A percentile compares a stretch with the other conserved stretches of the same genome.
Conservation (phyloP, 2,329 filamentous ascomycete species). For the Arthroderma uncinatum region DNA sequence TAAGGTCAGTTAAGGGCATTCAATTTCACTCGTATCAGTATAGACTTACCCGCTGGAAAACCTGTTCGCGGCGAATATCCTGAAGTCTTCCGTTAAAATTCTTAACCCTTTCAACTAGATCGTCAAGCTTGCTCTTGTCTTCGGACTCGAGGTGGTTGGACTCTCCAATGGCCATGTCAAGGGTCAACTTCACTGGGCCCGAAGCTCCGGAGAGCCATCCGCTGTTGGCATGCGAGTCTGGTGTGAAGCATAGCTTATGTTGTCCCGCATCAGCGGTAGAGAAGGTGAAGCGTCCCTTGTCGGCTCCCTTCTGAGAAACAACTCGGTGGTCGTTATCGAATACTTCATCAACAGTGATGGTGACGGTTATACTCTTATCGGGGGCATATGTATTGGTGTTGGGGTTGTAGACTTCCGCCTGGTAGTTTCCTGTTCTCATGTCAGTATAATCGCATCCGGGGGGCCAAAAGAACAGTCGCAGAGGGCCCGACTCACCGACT, state of each 20-base stretch:
- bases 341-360: conserved; percentile 86
- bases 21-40: background rate
- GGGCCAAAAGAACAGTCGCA: background rate
- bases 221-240: conserved; percentile 55
- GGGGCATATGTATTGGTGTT: conserved; percentile 55
- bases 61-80: conserved; percentile 86
- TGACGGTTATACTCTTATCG: conserved; percentile 67
- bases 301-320: conserved; percentile 68
- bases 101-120: conserved; percentile 76
- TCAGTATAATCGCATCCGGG: background rate
- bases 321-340: conserved; percentile 98
- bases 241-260: conserved; percentile 90
- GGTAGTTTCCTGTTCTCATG: conserved; percentile 58
- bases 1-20: conserved; percentile 2
- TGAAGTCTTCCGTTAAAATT: conserved; percentile 78
- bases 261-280: conserved; percentile 87
- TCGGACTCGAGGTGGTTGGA: conserved; percentile 85
- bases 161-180: conserved; percentile 91
- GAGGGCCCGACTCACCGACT: conserved; percentile 47
- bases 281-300: conserved; percentile 84
- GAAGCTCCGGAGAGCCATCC: conserved; percentile 62
- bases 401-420: conserved; percentile 72
- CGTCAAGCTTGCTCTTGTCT: conserved; percentile 85
- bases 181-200: conserved; percentile 68
- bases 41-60: conserved; percentile 72